Percentiles rank a stretch among this genome's conserved stretches.
These are phyloP conservation scores for Rhizopus sp. DNA, from an alignment of 371 early-diverging fungal genomes.

Conservation along the genomic window DNA sequence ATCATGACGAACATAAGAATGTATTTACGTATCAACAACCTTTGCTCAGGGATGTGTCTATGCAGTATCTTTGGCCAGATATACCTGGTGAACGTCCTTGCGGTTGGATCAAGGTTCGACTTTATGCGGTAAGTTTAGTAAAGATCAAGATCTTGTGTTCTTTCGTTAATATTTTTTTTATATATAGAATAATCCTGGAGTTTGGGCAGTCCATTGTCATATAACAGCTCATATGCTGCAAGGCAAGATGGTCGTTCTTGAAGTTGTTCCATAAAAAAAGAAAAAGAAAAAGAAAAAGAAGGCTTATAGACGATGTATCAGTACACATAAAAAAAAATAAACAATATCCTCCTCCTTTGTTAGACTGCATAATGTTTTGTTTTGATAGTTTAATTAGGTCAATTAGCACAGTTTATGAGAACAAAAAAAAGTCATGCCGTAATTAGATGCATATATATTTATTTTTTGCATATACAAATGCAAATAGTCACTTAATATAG, in stretches of 20 bases:
- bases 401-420: too few relatives aligned
- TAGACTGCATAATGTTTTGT: too few relatives aligned
- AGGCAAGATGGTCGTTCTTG: conserved; percentile 41
- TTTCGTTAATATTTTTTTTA: not conserved
- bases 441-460: too few relatives aligned
- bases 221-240: conserved; percentile 51
- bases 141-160: not conserved
- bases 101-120: conserved; percentile 41
- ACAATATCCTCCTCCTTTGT: too few relatives aligned
- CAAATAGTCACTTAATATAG: too few relatives aligned
- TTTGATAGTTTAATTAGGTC: too few relatives aligned
- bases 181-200: conserved; percentile 48
- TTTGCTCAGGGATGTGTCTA: conserved; percentile 31
- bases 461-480: too few relatives aligned
- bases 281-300: too few relatives aligned
- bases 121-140: conserved; percentile 25
- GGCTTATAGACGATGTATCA: too few relatives aligned
- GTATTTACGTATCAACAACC: conserved; percentile 28
- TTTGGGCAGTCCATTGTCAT: conserved; percentile 56
- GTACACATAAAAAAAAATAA: too few relatives aligned
- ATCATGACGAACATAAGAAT: conserved; percentile 22
- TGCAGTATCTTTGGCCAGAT: conserved; percentile 25
- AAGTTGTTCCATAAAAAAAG: conserved; percentile 30
- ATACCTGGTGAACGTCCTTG: conserved; percentile 11
- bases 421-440: too few relatives aligned